Evolutionary conservation across 306 rosid genomes (phyloP), one percentile per base, ranked within the genome.

Genomic region (Datisca glomerata): DNA sequence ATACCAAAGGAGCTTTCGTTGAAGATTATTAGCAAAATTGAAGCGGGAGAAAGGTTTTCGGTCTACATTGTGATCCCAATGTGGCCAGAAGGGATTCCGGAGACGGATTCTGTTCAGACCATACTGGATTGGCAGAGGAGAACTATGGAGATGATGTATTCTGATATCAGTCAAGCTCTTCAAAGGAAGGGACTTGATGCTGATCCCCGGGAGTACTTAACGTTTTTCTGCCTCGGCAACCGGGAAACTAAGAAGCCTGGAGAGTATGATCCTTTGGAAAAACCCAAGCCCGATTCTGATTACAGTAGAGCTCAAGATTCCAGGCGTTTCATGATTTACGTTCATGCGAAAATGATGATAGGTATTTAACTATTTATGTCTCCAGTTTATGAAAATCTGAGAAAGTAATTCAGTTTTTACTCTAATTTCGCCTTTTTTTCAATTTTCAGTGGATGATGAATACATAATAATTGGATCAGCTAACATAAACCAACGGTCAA

Each of bases 281-380:
- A 41, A 57, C 93, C 91, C 37, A 79, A 80, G 11, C 71, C 68
- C 8, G 48, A 56, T 39, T 74, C 68, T 29, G 78, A 83, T 52
- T 83, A 83, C 25, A 54, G 37, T 20, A 61, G 72, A 55, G 86
- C 86, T 53, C 95, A 89, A 24, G 27, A 56, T 2, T 22, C 71
- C 10, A 53, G 82, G 20, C 79, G 93, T 24, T 89, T 89, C 78
- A 83, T 89, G 95, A 89, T 89, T 51, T 83, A 83, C 27, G 93
- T 89, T 71, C 95, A 89, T 63, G 68, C 95, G n/a, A 83, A 89
- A 67, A 74, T 83, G 97, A 83, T 89, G 93, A 89, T 89, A 65
- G 95, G 97, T 83, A 54, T 68, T 45, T 4, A 18, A 39, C 5
- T 21, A 22, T n/a, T 5, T 12, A 25, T 16, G 9, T 31, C 52